Evolutionary conservation across 495 filamentous ascomycete species (phyloP), one percentile per base, ranked within the genome.

Genomic region (Penicillium macrosclerotiorum): DNA sequence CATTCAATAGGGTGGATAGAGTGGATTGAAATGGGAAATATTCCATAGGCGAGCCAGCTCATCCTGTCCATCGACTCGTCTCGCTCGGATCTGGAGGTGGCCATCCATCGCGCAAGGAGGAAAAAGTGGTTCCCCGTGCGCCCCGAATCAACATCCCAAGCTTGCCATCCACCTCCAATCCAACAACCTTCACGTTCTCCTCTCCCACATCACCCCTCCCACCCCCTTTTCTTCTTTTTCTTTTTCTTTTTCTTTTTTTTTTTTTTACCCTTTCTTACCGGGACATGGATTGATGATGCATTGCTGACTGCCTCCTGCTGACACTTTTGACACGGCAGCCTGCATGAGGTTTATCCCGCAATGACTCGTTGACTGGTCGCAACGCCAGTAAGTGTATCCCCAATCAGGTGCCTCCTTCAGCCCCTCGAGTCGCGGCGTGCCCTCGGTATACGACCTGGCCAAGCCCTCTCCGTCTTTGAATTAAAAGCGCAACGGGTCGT

Each of bases 361-460:
- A 47, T 57, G 50, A 57, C 46, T 50, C 45, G 16, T 50, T 57
- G 42, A 57, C 41, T 49, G 16, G 33, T 44, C 46, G 37, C 30
- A 17, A 51, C 43, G 34, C 34, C 42, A 57, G 54, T 57, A 54
- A 40, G 54, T 48, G 30, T 25, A 13, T 9, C n/a, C n/a, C 16
- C 22, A 40, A 25, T n/a, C n/a, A n/a, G n/a, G 41, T 30, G 29
- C 30, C 35, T 36, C 37, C 8, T 44, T 45, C 39, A n/a, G n/a
- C n/a, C n/a, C n/a, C n/a, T n/a, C n/a, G n/a, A n/a, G n/a, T n/a
- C n/a, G n/a, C n/a, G n/a, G n/a, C n/a, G n/a, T n/a, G n/a, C n/a
- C n/a, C n/a, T n/a, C n/a, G n/a, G n/a, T n/a, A 45, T 42, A 32
- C 46, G 39, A 42, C 33, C 40, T 43, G 30, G 23, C 16, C 43